Evolutionary conservation across 345 rosid genomes (phyloP), one percentile per base, ranked within the genome.

Genomic region (Pistacia vera): DNA sequence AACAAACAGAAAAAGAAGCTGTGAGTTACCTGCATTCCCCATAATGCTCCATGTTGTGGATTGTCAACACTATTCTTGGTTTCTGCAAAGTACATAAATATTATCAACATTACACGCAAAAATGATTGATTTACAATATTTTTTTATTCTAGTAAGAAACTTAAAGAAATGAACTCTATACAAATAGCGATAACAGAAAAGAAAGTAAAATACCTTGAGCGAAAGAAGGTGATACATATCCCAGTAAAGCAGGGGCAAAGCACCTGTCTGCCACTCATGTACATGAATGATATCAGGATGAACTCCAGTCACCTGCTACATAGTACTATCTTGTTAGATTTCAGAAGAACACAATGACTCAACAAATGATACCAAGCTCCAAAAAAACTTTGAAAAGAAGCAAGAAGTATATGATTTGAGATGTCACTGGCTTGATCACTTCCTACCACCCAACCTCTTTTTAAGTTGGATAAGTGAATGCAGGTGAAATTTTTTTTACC

Each of bases 251-350:
- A 88, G 80, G 72, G 88, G 87, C 73, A 86, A 77, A 61, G 82
- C 90, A 77, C 92, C 79, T 4, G 83, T 86, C 75, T 88, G 92
- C 90, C 92, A 88, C 70, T 88, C 92, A 71, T 88, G 90, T 72
- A 83, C 88, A 75, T 88, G 92, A 77, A 88, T 86, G 65, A 88
- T 81, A 75, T 86, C 90, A 14, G 92, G 90, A 67, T 88, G 90
- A 68, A 72, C 69, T 70, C 82, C 85, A 72, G 87, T 65, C 73
- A 84, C 90, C 92, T 88, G 86, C 59, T 35, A 71, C 17, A 58
- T 71, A 70, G 65, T 35, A 68, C 8, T 54, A 35, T 73, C 55
- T 59, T 64, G 54, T 71, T 57, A 80, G 72, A 71, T 25, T 51
- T 56, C 11, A 13, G 25, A 51, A 63, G 44, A 28, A 41, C 3